Percentiles rank a stretch among this genome's conserved stretches.
phyloP scores from a whole-genome alignment of 768 basidiomycete species.

The Mycena maculata region DNA sequence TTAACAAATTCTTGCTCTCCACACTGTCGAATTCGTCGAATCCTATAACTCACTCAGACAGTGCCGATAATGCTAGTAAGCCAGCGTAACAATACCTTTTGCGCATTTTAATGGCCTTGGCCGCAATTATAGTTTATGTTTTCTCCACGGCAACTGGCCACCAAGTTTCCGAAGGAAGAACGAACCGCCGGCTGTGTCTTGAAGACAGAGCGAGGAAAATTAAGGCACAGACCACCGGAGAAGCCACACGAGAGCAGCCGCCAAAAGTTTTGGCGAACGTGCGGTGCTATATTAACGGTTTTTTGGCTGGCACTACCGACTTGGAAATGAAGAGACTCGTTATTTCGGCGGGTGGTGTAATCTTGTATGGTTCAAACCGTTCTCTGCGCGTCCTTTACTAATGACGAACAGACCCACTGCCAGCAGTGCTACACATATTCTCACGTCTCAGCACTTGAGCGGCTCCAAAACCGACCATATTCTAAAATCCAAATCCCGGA shows the following conservation, averaged over 20 bases:
- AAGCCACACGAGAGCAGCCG: conserved; percentile 32
- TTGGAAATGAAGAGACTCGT: conserved; percentile 82
- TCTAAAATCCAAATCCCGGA: conserved; percentile 62
- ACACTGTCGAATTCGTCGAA: conserved; percentile 75
- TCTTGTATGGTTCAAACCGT: conserved; percentile 60
- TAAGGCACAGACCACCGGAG: conserved; percentile 41
- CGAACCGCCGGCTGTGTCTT: conserved; percentile 51
- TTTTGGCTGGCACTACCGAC: conserved; percentile 77
- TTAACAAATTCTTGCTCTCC: conserved; percentile 70
- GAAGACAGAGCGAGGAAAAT: conserved; percentile 62
- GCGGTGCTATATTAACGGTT: conserved; percentile 78
- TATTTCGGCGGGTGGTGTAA: conserved; percentile 71
- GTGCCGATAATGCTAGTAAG: conserved; percentile 70
- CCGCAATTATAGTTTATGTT: conserved; percentile 44
- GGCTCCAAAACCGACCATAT: conserved; percentile 78
- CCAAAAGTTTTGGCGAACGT: conserved; percentile 56
- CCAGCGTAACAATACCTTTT: background rate
- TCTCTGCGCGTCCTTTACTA: conserved; percentile 4
- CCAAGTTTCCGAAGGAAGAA: conserved; percentile 66
- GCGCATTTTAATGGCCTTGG: conserved; percentile 51
- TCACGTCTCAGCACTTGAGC: conserved; percentile 78
- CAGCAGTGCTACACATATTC: conserved; percentile 80
- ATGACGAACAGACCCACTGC: conserved; percentile 56
- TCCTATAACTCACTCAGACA: conserved; percentile 83
- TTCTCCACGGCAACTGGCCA: conserved; percentile 76